Base-by-base conservation (phyloP, 345 rosid species). In the Eucalyptus fibrosa region DNA sequence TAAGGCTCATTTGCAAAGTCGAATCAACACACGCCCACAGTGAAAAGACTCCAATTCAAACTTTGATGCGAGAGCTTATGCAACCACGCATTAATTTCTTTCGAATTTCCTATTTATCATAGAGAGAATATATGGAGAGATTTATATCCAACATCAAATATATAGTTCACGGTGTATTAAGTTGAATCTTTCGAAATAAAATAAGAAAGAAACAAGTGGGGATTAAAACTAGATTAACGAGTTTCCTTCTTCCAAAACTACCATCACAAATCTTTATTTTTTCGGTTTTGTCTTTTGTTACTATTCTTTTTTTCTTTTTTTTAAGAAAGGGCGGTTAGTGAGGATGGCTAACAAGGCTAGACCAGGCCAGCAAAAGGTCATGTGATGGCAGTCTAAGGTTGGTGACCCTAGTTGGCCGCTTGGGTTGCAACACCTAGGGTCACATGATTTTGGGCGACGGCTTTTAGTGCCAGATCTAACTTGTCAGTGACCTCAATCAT, bases 381-480 rank as follows among this genome's bases (percentile, higher is more conserved):
- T 24, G 12, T 24, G 62, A 56, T 1, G 3, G 3, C 0, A 21
- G 1, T 23, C 2, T 56, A 7, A 56, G 62, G 62, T 56, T 56
- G 62, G 12, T 45, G 47, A 45, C 47, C 30, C 62, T 24, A 23
- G 6, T 2, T 23, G 1, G 12, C 3, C 0, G 3, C 62, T 56
- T 23, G 12, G 12, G 12, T 56, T 10, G 5, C 4, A 3, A 56
- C 28, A 24, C 30, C 30, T 56, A 56, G 3, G 62, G 62, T 56
- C 62, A 10, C 13, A 2, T 6, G 0, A 56, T 24, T 24, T 56
- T 56, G 30, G 28, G 30, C 1, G 13, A 56, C 1, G 12, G 60
- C 1, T 0, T 1, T 23, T 1, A 1, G 1, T 21, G 28, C 28
- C 2, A 23, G 0, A 56, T 56, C 12, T 56, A 56, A 5, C 6